Conservation (phyloP, 2,329 filamentous ascomycete species). For the Alternaria alternata region DNA sequence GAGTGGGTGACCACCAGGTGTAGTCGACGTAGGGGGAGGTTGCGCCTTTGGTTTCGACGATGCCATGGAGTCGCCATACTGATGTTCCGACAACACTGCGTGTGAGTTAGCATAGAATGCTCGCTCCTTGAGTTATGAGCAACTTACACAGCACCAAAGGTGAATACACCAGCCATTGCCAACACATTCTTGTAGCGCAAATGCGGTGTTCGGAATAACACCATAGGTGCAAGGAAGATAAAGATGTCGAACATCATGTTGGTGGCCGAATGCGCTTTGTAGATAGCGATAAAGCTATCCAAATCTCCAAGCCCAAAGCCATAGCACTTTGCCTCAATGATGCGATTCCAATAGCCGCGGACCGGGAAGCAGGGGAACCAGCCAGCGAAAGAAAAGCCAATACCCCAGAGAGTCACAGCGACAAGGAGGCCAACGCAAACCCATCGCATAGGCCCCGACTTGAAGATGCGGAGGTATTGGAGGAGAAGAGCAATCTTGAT, state of each 20-base stretch:
- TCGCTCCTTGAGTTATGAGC: too few relatives aligned
- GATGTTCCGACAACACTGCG: constrained; percentile 42
- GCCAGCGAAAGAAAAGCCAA: constrained; percentile 37
- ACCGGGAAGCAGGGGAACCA: constrained; percentile 46
- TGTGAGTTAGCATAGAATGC: constrained; percentile 13
- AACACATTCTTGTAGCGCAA: constrained; percentile 38
- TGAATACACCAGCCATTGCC: constrained; percentile 43
- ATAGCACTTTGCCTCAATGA: constrained; percentile 34
- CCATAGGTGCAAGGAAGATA: constrained; percentile 42
- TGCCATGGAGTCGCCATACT: constrained; percentile 42
- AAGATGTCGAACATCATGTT: constrained; percentile 50
- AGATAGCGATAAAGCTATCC: constrained; percentile 33
- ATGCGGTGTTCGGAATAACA: constrained; percentile 39
- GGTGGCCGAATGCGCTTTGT: constrained; percentile 37
- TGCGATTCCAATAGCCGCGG: constrained; percentile 34
- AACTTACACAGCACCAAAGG: constrained; percentile 45
- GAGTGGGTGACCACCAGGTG: constrained; percentile 40
- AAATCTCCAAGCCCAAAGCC: constrained; percentile 35
- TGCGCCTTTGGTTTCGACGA: constrained; percentile 36
- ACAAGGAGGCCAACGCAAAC: constrained; percentile 34
- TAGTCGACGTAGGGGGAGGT: constrained; percentile 45
- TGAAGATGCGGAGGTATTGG: constrained; percentile 51
- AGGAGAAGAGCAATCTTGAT: constrained; percentile 49
- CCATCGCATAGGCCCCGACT: constrained; percentile 39
- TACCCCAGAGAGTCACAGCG: constrained; percentile 41